Evolutionary conservation across 2,329 filamentous ascomycete species (phyloP).

Genomic region (Bipolaris gigantea): DNA sequence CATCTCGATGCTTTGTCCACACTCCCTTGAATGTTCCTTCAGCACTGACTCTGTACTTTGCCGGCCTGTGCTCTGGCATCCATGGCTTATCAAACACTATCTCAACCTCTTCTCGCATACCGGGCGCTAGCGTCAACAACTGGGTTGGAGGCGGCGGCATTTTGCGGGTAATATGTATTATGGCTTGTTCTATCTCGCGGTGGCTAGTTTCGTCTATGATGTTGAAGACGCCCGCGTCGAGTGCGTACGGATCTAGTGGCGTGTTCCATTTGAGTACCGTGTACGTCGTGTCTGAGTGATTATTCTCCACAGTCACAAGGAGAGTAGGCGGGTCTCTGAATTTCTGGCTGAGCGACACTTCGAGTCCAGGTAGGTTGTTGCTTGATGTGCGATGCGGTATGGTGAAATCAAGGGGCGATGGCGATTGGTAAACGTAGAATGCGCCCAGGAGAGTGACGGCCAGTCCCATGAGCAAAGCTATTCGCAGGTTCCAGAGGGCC

Average conservation of each 20-base stretch:
- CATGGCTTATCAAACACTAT: constrained; percentile 44
- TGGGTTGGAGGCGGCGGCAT: constrained; percentile 44
- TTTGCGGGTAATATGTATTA: constrained; percentile 42
- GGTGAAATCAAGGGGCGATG: constrained; percentile 22
- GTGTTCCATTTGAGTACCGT: constrained; percentile 48
- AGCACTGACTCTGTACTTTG: constrained; percentile 42
- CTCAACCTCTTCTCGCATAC: constrained; percentile 38
- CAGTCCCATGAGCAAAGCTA: constrained; percentile 29
- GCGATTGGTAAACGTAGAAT: constrained; percentile 34
- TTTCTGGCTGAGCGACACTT: constrained; percentile 35
- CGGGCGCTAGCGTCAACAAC: constrained; percentile 42
- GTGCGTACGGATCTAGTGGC: constrained; percentile 44
- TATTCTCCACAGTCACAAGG: constrained; percentile 44
- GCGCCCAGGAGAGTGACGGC: constrained; percentile 31
- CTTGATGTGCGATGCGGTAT: constrained; percentile 23
- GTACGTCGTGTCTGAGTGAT: constrained; percentile 35
- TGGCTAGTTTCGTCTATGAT: constrained; percentile 34
- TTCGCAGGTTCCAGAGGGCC: constrained; percentile 32
- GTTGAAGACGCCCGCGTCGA: constrained; percentile 45
- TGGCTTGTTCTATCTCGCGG: constrained; percentile 32
- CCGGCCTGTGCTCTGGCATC: constrained; percentile 42
- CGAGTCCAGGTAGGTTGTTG: constrained; percentile 30
- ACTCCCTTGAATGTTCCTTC: constrained; percentile 42
- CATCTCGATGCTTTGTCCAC: constrained; percentile 35
- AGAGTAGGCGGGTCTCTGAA: constrained; percentile 37